Percentiles rank a stretch among this genome's conserved stretches.
Evolutionary conservation across 768 basidiomycete species (phyloP).

Genomic region (Russula sp.): DNA sequence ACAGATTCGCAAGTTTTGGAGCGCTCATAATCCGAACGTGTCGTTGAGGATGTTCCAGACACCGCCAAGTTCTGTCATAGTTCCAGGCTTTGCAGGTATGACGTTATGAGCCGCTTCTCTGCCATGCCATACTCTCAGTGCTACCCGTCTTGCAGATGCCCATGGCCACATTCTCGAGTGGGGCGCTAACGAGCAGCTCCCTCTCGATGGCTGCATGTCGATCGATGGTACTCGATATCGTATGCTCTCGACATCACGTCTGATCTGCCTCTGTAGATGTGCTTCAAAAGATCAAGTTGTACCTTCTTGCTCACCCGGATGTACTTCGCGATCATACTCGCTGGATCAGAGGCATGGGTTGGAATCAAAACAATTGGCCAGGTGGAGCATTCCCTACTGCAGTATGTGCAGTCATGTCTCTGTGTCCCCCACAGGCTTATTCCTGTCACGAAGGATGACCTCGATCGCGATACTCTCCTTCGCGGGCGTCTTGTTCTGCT

Average conservation of each 20-base stretch:
- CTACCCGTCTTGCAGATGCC: constrained; percentile 43
- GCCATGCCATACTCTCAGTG: background rate
- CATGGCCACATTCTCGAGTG: constrained; percentile 75
- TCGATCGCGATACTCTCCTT: constrained; percentile 63
- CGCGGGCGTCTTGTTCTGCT: constrained; percentile 65
- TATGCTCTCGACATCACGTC: background rate
- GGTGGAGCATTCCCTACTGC: constrained; percentile 55
- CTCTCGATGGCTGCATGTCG: constrained; percentile 51
- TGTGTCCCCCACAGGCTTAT: background rate
- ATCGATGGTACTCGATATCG: constrained; percentile 41
- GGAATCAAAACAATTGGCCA: constrained; percentile 86
- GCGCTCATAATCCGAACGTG: constrained; percentile 25
- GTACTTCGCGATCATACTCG: constrained; percentile 41
- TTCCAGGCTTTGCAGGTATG: constrained; percentile 68
- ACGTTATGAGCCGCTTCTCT: background rate
- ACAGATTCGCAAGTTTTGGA: constrained; percentile 26
- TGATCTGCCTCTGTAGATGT: constrained; percentile 41
- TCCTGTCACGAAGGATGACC: constrained; percentile 46
- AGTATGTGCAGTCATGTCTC: constrained; percentile 33
- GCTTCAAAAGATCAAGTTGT: constrained; percentile 48
- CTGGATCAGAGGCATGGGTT: constrained; percentile 87
- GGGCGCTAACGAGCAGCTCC: constrained; percentile 62
- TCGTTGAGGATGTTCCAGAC: constrained; percentile 23
- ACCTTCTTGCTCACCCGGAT: constrained; percentile 52
- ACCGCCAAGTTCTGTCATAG: constrained; percentile 39